Base-by-base conservation (phyloP, 1,139 yeast genomes). In the Sugiyamaella novakii region DNA sequence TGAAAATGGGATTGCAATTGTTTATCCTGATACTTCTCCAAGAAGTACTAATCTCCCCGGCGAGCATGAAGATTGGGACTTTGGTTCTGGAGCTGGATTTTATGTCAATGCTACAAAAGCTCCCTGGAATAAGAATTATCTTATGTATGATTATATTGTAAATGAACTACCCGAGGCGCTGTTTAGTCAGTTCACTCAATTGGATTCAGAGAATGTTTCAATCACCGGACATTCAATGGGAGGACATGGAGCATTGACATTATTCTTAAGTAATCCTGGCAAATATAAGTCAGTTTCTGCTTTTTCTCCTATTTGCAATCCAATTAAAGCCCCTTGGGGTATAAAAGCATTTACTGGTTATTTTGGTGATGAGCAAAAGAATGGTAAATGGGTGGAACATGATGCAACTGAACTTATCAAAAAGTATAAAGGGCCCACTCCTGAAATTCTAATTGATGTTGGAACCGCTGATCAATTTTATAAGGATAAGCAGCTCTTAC, bases 211-310 rank as follows among this genome's bases (percentile, higher is more conserved):
- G 28, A 83, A 78, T 43, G 76, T 83, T 48, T 79, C 92, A 22
- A 81, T 92, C 56, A 83, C 94, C 8, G 98, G 98, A 38, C 98
- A 92, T 67, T 92, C 98, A 1, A 92, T 92, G 98, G 98, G 98
- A 43, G 98, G 98, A 0, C 88, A 79, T 66, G 98, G 98, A 47
- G 96, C 98, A 0, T 71, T 92, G 53, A 73, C 84, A 49, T 83
- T 95, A 12, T 91, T 80, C 65, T 71, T 92, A 50, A 79, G 76
- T 57, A 81, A 86, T 65, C 88, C 92, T 1, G 85, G 83, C 2
- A 74, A 74, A 61, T 92, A 85, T 74, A 80, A 79, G 66, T 82
- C 95, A 1, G 94, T 87, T 30, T 81, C 91, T 54, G 98, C 97
- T 0, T 92, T 92, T 71, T 81, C 97, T 0, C 98, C 98, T 50